Evolutionary conservation across 2,329 filamentous ascomycete genomes (phyloP), one percentile per base, ranked within the genome.

Genomic region (Fusarium coffeatum): DNA sequence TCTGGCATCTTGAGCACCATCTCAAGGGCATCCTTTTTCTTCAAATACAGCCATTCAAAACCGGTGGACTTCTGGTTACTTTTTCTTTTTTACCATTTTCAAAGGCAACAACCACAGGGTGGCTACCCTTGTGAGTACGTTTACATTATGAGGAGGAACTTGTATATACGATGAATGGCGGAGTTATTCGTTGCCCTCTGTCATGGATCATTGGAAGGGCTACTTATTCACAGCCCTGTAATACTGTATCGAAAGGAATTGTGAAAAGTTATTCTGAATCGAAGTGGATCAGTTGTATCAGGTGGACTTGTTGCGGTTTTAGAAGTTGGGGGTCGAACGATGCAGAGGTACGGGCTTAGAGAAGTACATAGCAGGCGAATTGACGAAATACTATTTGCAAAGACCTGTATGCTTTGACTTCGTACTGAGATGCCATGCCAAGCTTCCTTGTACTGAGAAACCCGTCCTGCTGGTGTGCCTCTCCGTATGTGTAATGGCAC

Each of bases 121-220:
- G 40, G 32, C 32, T 45, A 16, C 32, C 47, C 34, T 51, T 42
- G 62, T 58, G 54, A 58, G 64, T 55, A 72, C 60, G 68, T 59
- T 71, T 59, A 73, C 71, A 74, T 73, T 42, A 76, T 45, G 74
- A 76, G 69, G 64, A 59, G 71, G 69, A 73, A 72, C 49, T 42
- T 75, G 72, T 74, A 76, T 61, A 76, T 75, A 74, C 59, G 69
- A 75, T 48, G 46, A 68, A 62, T 16, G 69, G 61, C 56, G 61
- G 59, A 59, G 50, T 43, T 34, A 50, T 57, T 37, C 18, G 23
- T 58, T 59, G 40, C 40, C 34, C 59, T 51, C 32, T 63, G 50
- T 55, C 43, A 41, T n/a, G 45, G 22, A 71, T 55, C 50, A 59
- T 56, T 32, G n/a, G 28, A 68, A 42, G 40, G 67, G 54, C 51